Percentiles rank a stretch among this genome's conserved stretches.
Evolutionary conservation across 1,284 basidiomycete genomes (phyloP).

Genomic region (Rhizoctonia solani): DNA sequence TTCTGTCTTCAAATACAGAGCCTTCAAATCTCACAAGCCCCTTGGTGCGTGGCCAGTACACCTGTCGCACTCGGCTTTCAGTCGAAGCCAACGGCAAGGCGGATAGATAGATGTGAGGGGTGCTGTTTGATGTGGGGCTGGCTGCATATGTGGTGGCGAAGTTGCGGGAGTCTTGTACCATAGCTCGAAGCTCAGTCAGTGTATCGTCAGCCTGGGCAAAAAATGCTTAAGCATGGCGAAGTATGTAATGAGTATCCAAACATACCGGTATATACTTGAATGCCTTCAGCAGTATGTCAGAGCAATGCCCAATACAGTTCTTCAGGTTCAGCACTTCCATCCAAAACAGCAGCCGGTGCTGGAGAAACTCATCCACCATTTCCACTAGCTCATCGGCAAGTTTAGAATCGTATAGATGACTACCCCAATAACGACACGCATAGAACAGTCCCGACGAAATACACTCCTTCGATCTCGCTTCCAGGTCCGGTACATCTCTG

Average conservation of each 20-base stretch:
- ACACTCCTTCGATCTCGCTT: not conserved
- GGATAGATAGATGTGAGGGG: conserved; percentile 13
- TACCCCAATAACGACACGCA: conserved; percentile 1
- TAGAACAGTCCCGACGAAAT: not conserved
- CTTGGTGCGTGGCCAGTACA: not conserved
- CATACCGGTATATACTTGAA: not conserved
- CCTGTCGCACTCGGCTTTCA: not conserved
- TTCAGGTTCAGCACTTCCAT: conserved; percentile 14
- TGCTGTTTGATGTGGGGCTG: not conserved
- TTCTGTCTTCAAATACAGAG: not conserved
- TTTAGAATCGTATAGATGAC: not conserved
- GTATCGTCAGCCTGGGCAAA: not conserved
- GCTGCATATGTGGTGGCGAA: not conserved
- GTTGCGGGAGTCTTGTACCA: not conserved
- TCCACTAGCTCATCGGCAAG: not conserved
- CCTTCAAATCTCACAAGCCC: not conserved
- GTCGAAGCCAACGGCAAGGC: not conserved
- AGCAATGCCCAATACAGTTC: not conserved
- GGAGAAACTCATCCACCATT: not conserved
- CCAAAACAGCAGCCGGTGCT: not conserved
- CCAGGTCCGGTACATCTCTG: not conserved
- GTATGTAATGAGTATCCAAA: not conserved
- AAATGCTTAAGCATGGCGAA: not conserved
- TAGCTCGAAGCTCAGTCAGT: not conserved
- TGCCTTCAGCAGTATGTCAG: not conserved